These are phyloP conservation scores for Suillus subaureus DNA, from an alignment of 768 basidiomycete species.

Conservation along the genomic window DNA sequence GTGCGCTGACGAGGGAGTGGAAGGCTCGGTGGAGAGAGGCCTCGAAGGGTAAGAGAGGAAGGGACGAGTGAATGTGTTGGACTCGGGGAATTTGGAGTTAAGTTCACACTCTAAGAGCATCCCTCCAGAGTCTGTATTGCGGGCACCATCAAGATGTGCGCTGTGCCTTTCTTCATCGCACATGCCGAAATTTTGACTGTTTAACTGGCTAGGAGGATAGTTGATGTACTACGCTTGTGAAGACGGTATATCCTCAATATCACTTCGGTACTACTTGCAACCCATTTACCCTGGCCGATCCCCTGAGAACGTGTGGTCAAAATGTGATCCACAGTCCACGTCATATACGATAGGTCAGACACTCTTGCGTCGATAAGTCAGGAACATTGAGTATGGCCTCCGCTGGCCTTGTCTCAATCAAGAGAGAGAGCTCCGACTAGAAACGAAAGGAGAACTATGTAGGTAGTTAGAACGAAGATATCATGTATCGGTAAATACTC, in stretches of 20 bases:
- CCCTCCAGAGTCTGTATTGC: background rate
- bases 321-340: background rate
- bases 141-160: background rate
- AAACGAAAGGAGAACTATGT: too few relatives aligned
- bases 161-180: background rate
- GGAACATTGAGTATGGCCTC: slow-evolving; percentile 1
- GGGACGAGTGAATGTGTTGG: slow-evolving; percentile 34
- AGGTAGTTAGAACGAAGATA: too few relatives aligned
- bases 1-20: slow-evolving; percentile 73
- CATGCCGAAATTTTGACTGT: background rate
- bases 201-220: background rate
- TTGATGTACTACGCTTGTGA: background rate
- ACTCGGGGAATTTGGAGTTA: background rate
- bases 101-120: background rate
- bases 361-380: background rate
- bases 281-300: background rate
- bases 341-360: too few relatives aligned
- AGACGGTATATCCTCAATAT: background rate
- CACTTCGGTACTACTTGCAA: background rate
- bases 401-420: too few relatives aligned
- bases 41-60: slow-evolving; percentile 60
- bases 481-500: too few relatives aligned
- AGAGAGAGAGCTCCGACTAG: too few relatives aligned
- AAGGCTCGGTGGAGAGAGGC: slow-evolving; percentile 78
- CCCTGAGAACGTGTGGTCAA: background rate